Conservation (phyloP, 2,329 filamentous ascomycete species). For the Plectosphaerella plurivora region DNA sequence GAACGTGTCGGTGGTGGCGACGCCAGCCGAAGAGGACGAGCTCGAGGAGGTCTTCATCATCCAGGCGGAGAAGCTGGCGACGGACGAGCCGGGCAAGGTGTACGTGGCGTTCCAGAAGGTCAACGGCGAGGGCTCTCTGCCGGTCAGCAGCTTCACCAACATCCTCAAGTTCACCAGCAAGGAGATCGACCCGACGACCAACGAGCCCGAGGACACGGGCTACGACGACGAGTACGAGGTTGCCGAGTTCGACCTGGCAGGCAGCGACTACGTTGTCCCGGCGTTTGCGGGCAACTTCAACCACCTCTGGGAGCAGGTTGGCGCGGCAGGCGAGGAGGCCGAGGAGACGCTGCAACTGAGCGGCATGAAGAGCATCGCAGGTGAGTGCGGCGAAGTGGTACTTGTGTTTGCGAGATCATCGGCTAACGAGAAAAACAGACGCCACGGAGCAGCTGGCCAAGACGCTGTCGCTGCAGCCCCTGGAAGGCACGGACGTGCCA, state of each 20-base stretch:
- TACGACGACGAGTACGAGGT: slow-evolving; percentile 99
- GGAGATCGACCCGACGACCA: slow-evolving; percentile 93
- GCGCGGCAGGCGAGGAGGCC: slow-evolving; percentile 81
- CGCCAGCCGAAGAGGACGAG: slow-evolving; percentile 76
- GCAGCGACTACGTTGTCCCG: slow-evolving; percentile 90
- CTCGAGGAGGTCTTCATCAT: slow-evolving; percentile 92
- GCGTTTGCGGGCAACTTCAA: slow-evolving; percentile 93
- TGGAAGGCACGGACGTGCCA: slow-evolving; percentile 90
- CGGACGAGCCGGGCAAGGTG: slow-evolving; percentile 85
- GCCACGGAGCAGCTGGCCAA: slow-evolving; percentile 88
- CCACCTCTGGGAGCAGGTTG: slow-evolving; percentile 91
- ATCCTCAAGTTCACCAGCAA: slow-evolving; percentile 95
- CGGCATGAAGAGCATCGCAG: slow-evolving; percentile 86
- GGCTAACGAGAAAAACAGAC: slow-evolving; percentile 48
- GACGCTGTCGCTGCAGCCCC: slow-evolving; percentile 81
- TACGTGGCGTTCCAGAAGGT: slow-evolving; percentile 93
- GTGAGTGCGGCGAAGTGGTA: slow-evolving; percentile 46
- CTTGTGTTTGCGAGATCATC: neutral
- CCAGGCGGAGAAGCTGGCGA: slow-evolving; percentile 74
- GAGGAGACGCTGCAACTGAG: slow-evolving; percentile 87
- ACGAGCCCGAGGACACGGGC: slow-evolving; percentile 83
- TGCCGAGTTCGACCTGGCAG: slow-evolving; percentile 83
- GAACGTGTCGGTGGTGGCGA: slow-evolving; percentile 78
- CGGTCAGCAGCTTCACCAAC: slow-evolving; percentile 81
- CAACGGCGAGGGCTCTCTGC: slow-evolving; percentile 70